Base-by-base conservation (phyloP, 2,329 filamentous ascomycete genomes). In the Scytalidium sp. region DNA sequence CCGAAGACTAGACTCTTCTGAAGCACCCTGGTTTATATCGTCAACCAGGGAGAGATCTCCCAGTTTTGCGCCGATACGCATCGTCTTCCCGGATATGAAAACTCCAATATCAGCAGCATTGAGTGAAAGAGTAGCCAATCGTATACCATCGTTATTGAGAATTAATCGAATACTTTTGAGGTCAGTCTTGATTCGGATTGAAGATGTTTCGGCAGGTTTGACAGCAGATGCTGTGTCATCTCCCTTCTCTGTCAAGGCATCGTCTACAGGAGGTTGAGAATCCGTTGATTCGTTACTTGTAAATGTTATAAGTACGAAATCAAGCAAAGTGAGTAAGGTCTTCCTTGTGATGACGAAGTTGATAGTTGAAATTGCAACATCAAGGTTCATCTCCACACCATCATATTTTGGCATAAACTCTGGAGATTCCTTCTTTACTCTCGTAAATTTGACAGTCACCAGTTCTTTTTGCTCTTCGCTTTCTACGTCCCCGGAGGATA, bases 101-200 rank as follows among this genome's bases (percentile, higher is more conserved):
- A 99, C 85, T 1, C 89, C 89, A 27, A 97, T 87, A 64, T 97
- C 89, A 2, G 92, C 94, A 52, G 94, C 93, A 58, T 90, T 95
- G 62, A 99, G 83, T 47, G 91, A 94, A 17, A 99, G 71, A 0
- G 94, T 99, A 22, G 94, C 94, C 22, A 99, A 78, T 21, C 94
- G 84, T 50, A 97, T 95, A 0, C 94, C 94, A 66, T 99, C 95
- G 56, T 99, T 97, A 66, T 99, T 99, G 49, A 99, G 76, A 55
- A 99, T 93, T 22, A 99, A 78, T 2, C 90, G 84, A 56, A 99
- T 96, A 72, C 88, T 92, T 72, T 96, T 95, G 54, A 99, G 73
- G 54, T 97, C 87, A 40, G 95, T 86, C 68, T 96, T 96, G 67
- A 99, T 93, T 20, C 91, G 84, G 56, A 99, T 94, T 21, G 84